phyloP scores from a whole-genome alignment of 352 stramenopile species.

The Phytopythium montanum region DNA sequence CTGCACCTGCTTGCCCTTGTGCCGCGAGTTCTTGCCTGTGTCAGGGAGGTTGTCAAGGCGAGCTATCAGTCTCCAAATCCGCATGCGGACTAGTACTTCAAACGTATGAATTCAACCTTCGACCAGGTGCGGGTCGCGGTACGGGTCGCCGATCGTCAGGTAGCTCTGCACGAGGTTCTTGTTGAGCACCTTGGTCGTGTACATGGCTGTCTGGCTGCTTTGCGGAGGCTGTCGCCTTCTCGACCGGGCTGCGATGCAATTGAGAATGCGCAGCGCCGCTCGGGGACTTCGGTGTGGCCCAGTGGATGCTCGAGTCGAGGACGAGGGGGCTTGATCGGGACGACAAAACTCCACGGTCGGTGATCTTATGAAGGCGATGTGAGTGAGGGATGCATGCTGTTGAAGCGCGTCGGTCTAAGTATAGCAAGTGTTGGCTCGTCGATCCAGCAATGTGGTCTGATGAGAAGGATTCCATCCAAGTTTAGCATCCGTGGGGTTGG shows the following conservation, averaged over 20 bases:
- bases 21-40: conserved; percentile 53
- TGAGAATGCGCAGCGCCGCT: conserved; percentile 1
- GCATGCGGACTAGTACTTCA: too few species aligned
- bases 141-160: conserved; percentile 73
- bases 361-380: conserved; percentile 9
- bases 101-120: too few species aligned
- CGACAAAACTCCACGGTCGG: not conserved
- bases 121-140: conserved; percentile 66
- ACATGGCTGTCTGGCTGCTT: conserved; percentile 30
- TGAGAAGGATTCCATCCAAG: not conserved
- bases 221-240: not conserved
- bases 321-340: not conserved
- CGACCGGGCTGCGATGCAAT: conserved; percentile 1
- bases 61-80: too few species aligned
- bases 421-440: not conserved
- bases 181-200: conserved; percentile 77
- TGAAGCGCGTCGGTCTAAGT: not conserved
- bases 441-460: not conserved
- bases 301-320: not conserved
- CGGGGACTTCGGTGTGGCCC: too few species aligned
- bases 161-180: conserved; percentile 82
- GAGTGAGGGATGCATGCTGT: not conserved
- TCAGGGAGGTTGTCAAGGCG: too few species aligned
- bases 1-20: conserved; percentile 78
- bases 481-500: not conserved